Percentiles rank a stretch among this genome's conserved stretches.
These are phyloP conservation scores for Coniochaeta sp. DNA, from an alignment of 2,329 filamentous ascomycete species.

Conservation along the genomic window DNA sequence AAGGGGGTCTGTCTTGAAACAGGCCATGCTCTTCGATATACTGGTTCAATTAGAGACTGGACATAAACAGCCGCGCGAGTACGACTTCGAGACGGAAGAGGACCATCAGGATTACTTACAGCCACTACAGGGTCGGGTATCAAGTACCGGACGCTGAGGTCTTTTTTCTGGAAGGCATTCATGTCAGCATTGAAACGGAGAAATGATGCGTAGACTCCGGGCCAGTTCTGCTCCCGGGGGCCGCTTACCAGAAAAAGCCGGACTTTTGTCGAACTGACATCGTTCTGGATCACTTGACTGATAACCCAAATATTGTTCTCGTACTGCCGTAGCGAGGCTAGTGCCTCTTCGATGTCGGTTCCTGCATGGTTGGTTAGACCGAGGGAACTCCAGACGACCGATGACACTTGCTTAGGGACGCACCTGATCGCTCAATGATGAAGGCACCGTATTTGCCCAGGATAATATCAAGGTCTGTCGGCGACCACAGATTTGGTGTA, in stretches of 20 bases:
- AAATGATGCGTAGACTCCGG: background rate
- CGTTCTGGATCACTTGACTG: slow-evolving; percentile 79
- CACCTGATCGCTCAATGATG: slow-evolving; percentile 67
- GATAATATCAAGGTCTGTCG: slow-evolving; percentile 80
- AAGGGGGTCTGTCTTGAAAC: slow-evolving; percentile 41
- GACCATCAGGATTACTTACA: background rate
- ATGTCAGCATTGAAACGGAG: background rate
- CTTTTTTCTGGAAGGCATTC: slow-evolving; percentile 39
- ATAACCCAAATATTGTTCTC: slow-evolving; percentile 84
- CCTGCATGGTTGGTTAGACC: slow-evolving; percentile 30
- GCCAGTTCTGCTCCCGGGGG: background rate
- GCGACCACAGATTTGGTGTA: slow-evolving; percentile 70
- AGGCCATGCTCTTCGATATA: slow-evolving; percentile 64
- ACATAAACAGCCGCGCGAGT: background rate
- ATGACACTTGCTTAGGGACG: background rate
- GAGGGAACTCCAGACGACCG: background rate
- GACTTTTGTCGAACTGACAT: slow-evolving; percentile 76
- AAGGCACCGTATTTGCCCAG: slow-evolving; percentile 76
- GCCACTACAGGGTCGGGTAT: slow-evolving; percentile 59
- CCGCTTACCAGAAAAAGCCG: slow-evolving; percentile 54
- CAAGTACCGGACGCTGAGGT: slow-evolving; percentile 68
- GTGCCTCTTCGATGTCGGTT: slow-evolving; percentile 80
- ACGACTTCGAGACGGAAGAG: slow-evolving; percentile 3
- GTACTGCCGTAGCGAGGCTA: slow-evolving; percentile 74
- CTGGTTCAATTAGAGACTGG: slow-evolving; percentile 43